These are phyloP conservation scores for Lentinula raphanica DNA, from an alignment of 768 basidiomycete species.

Conservation along the genomic window DNA sequence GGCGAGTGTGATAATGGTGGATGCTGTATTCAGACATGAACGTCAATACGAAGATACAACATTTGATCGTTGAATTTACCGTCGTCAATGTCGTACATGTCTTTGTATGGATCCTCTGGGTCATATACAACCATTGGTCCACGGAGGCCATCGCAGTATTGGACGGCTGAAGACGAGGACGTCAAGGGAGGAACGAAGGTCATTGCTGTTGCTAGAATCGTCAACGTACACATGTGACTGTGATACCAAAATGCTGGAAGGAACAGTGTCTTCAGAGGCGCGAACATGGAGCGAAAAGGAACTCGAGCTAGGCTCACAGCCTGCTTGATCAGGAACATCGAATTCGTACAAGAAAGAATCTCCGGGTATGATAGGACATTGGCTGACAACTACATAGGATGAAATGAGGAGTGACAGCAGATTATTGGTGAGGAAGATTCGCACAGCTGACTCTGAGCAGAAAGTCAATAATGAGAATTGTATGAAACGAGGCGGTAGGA, in stretches of 20 bases:
- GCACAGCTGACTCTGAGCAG: neutral
- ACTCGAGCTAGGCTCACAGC: conserved; percentile 17
- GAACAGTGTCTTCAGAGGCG: conserved; percentile 18
- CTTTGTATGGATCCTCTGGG: conserved; percentile 25
- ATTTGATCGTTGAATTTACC: conserved; percentile 17
- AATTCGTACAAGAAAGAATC: conserved; percentile 25
- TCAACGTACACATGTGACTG: neutral
- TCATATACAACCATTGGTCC: conserved; percentile 35
- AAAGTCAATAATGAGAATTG: conserved; percentile 12
- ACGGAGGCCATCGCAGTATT: conserved; percentile 44
- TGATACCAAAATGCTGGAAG: conserved; percentile 22
- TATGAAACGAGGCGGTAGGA: neutral
- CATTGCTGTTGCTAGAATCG: too few relatives aligned
- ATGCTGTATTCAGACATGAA: conserved; percentile 16
- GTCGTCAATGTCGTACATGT: conserved; percentile 28
- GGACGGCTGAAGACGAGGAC: conserved; percentile 27
- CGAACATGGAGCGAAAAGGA: conserved; percentile 22
- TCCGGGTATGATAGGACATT: conserved; percentile 25
- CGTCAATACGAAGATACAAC: too few relatives aligned
- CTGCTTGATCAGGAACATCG: conserved; percentile 18
- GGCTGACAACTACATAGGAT: neutral
- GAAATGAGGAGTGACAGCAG: neutral
- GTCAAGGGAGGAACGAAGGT: too few relatives aligned
- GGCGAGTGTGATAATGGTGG: conserved; percentile 28
- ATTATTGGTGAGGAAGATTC: too few relatives aligned